Evolutionary conservation across 441 rosid species (phyloP).

Genomic region (Hypseocharis bilobata): DNA sequence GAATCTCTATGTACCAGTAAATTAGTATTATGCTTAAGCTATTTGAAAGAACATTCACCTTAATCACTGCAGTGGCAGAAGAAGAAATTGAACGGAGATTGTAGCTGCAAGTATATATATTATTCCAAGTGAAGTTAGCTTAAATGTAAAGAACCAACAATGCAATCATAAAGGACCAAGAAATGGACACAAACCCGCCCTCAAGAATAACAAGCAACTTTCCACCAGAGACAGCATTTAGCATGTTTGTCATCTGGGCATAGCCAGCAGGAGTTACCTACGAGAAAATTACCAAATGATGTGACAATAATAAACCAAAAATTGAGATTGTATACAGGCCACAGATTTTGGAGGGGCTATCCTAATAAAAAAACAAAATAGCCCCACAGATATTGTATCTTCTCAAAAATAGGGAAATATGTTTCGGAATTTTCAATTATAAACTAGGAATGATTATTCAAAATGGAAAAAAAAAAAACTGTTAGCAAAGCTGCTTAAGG

Average conservation of each 20-base stretch:
- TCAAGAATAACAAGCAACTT: conserved; percentile 92
- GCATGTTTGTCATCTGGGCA: conserved; percentile 75
- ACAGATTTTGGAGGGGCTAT: background rate
- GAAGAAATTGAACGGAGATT: conserved; percentile 92
- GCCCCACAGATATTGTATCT: too few species aligned
- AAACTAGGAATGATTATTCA: background rate
- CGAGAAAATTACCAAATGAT: conserved; percentile 10
- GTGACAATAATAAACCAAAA: background rate
- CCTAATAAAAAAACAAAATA: conserved; percentile 6
- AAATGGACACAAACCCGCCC: conserved; percentile 61
- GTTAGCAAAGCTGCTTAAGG: conserved; percentile 1
- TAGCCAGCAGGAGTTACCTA: conserved; percentile 91
- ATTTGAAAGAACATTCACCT: conserved; percentile 40
- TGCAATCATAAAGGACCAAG: conserved; percentile 14
- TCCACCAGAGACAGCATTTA: conserved; percentile 49
- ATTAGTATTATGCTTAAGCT: background rate
- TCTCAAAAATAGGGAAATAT: background rate
- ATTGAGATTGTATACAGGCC: background rate
- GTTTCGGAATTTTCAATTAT: conserved; percentile 3
- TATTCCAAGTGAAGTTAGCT: conserved; percentile 4
- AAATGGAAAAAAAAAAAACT: conserved; percentile 1
- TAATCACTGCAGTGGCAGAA: conserved; percentile 82
- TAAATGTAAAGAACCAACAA: conserved; percentile 10
- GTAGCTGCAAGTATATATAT: conserved; percentile 48
- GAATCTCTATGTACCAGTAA: background rate